Base-by-base conservation (phyloP, 1,284 basidiomycete species). In the Sanghuangporus baumii region DNA sequence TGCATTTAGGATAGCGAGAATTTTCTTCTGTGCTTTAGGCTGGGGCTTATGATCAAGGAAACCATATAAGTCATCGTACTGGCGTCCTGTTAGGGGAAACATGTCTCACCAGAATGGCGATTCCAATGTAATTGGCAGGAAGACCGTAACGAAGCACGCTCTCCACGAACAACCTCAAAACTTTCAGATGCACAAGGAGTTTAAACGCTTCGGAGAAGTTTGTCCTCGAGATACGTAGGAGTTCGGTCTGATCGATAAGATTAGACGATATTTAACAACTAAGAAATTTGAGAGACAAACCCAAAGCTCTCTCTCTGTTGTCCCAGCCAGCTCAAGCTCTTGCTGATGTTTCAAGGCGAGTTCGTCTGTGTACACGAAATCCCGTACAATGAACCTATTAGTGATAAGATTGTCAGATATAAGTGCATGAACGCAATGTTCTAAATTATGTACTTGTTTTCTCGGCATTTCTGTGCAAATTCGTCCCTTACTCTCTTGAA, bases 151-250 rank as follows among this genome's bases (percentile, higher is more conserved):
- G 84, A 48, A 99, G 82, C 12, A 98, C 96, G 66, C 93, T 96
- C 78, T 99, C 97, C 14, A 97, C 89, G 70, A 95, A 98, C 9
- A 96, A 80, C 31, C 94, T 87, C 23, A 98, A 75, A 60, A 98
- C 84, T 76, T 99, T 98, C 66, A 99, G 80, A 72, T 99, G 97
- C 0, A 96, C 90, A 18, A 98, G 82, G 38, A 96, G 83, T 75
- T 99, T 94, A 78, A 96, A 96, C 2, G 96, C 88, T 76, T 99
- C 97, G 6, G 94, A 96, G 74, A 99, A 99, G 78, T 97, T 98
- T 64, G 93, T 97, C 65, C 97, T 83, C 36, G 95, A 88, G 50
- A 99, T 76, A 66, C 93, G 86, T n/a, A 99, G 79, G 2, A 99
- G 82, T 71, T 99, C 97, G 20, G 95, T 94, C 95, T 97, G 69